phyloP scores from a whole-genome alignment of 2,329 filamentous ascomycete species.

The Arthrobotrys sinensis region DNA sequence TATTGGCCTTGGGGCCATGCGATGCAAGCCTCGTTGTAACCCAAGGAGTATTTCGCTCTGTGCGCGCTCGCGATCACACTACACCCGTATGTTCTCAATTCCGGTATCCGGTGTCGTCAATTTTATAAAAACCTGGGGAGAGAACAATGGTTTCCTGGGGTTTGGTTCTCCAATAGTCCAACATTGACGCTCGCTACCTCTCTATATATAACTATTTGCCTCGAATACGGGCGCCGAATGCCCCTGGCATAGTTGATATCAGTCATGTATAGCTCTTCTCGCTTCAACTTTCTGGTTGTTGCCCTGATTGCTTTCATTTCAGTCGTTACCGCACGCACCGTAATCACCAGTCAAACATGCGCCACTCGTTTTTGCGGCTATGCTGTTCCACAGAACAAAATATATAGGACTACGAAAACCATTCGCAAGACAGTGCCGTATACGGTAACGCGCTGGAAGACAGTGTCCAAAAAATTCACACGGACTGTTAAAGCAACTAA shows the following conservation, averaged over 20 bases:
- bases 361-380: conserved; percentile 35
- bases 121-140: conserved; percentile 7
- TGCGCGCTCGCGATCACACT: neutral
- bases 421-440: conserved; percentile 15
- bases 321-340: conserved; percentile 32
- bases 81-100: neutral
- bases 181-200: conserved; percentile 26
- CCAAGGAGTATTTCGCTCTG: conserved; percentile 18
- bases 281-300: conserved; percentile 33
- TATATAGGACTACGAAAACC: conserved; percentile 21
- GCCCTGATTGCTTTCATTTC: conserved; percentile 42
- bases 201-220: neutral
- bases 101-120: neutral
- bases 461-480: conserved; percentile 15
- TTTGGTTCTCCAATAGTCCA: conserved; percentile 17
- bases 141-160: neutral
- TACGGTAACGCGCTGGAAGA: conserved; percentile 40
- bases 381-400: conserved; percentile 11
- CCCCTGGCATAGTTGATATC: neutral
- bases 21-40: conserved; percentile 42
- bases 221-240: neutral
- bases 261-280: conserved; percentile 28
- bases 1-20: conserved; percentile 12
- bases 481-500: conserved; percentile 6
- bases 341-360: conserved; percentile 40